Evolutionary conservation across 768 basidiomycete species (phyloP).

Genomic region (Suillus discolor): DNA sequence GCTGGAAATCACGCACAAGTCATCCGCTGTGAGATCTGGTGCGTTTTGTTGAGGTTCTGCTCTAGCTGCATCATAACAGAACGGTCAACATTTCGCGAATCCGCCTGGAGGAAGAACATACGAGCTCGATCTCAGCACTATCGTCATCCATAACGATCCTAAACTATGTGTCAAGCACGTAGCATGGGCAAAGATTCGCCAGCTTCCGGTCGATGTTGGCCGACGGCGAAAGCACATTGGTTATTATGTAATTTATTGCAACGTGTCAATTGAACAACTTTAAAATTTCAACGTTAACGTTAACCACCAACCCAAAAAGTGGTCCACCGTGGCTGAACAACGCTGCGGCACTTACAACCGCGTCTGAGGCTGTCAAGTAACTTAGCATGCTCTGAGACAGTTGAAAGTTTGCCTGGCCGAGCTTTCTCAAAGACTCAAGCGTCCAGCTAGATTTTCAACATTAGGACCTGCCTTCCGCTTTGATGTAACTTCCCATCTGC

Average conservation of each 20-base stretch:
- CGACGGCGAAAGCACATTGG: background rate
- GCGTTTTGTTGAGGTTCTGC: slow-evolving; percentile 86
- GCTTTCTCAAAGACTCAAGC: background rate
- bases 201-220: background rate
- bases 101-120: slow-evolving; percentile 27
- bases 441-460: background rate
- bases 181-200: background rate
- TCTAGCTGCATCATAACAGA: slow-evolving; percentile 55
- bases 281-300: too few species aligned
- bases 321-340: background rate
- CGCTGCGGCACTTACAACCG: background rate
- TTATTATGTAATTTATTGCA: too few species aligned
- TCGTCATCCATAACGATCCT: slow-evolving; percentile 52
- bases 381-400: background rate
- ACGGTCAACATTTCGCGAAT: background rate
- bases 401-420: background rate
- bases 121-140: slow-evolving; percentile 76
- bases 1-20: slow-evolving; percentile 54
- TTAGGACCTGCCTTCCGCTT: background rate
- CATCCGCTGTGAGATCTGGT: slow-evolving; percentile 85
- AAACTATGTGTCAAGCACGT: background rate
- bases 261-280: too few species aligned
- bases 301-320: background rate
- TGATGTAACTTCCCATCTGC: background rate
- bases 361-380: background rate